Base-by-base conservation (phyloP, 2,329 filamentous ascomycete species). In the Sporothrix sp. region DNA sequence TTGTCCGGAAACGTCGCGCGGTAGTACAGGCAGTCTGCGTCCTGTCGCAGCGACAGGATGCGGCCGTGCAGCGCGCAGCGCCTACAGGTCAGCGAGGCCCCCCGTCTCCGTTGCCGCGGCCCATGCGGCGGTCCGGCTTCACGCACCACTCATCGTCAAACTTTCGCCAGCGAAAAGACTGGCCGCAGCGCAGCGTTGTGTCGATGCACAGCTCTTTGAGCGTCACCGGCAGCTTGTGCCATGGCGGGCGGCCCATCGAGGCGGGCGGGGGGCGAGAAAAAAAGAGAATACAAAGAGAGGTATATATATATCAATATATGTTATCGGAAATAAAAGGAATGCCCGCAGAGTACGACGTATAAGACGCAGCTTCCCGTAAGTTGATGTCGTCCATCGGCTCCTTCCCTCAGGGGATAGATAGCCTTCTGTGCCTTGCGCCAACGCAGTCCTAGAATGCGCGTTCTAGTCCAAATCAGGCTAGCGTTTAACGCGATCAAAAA, bases 121-220 rank as follows among this genome's bases (percentile, higher is more conserved):
- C n/a, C n/a, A n/a, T n/a, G n/a, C n/a, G n/a, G n/a, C n/a, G n/a
- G 3, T 9, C n/a, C 23, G 9, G n/a, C 10, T 21, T 14, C 4
- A 61, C 65, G 57, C 60, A 86, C 93, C 93, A 98, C 72, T 91
- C 84, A 64, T 90, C 81, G 38, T 81, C 77, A 44, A 87, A 79
- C 63, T 90, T 89, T 55, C 84, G 84, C 93, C 93, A 98, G 71
- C 91, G 83, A 60, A 98, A 98, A 0, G 91, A 95, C 66, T 98
- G 93, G 3, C 93, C 93, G 65, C 93, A 98, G 55, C 91, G 83
- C 30, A 98, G 72, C 0, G 89, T 95, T 0, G 91, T 98, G 60
- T 95, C 88, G 58, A 98, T 89, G 64, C 88, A 96, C 4, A 98
- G 78, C 64, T 98, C 93, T 4, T 82, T 79, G 30, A 95, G 70